Conservation (phyloP, 2,329 filamentous ascomycete genomes). For the Cordyceps militaris region DNA sequence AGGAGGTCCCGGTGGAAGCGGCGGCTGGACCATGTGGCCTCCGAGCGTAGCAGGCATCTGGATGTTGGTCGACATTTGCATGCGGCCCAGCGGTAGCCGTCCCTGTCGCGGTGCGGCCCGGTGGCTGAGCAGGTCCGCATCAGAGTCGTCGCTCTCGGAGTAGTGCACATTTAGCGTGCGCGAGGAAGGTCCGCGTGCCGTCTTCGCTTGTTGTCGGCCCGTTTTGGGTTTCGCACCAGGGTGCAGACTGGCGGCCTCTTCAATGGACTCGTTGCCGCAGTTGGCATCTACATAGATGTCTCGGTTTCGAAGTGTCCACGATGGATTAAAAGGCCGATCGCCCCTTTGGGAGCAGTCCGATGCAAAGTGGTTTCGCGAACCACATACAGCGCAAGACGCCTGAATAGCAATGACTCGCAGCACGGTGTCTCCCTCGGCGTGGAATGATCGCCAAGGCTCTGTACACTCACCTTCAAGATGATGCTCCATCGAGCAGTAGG, state of each 20-base stretch:
- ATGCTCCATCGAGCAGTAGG: slow-evolving; percentile 47
- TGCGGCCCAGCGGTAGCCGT: slow-evolving; percentile 24
- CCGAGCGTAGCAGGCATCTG: slow-evolving; percentile 26
- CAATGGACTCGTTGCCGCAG: slow-evolving; percentile 34
- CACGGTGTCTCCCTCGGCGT: slow-evolving; percentile 31
- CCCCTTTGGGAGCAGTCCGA: slow-evolving; percentile 41
- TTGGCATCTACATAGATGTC: slow-evolving; percentile 42
- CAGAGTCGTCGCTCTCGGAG: slow-evolving; percentile 41
- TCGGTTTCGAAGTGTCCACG: slow-evolving; percentile 46
- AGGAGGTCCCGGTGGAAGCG: slow-evolving; percentile 33
- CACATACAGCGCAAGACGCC: slow-evolving; percentile 51
- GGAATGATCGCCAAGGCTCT: slow-evolving; percentile 53
- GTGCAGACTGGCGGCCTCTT: slow-evolving; percentile 22
- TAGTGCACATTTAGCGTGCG: slow-evolving; percentile 35
- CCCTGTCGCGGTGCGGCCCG: slow-evolving; percentile 25
- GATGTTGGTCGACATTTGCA: slow-evolving; percentile 35
- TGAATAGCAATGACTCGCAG: slow-evolving; percentile 44
- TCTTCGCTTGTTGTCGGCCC: slow-evolving; percentile 25
- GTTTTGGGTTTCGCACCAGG: slow-evolving; percentile 17
- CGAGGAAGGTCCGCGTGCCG: slow-evolving; percentile 26
- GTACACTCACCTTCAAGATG: slow-evolving; percentile 57
- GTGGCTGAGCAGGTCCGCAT: slow-evolving; percentile 35
- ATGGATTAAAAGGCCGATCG: slow-evolving; percentile 28
- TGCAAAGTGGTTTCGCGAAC: slow-evolving; percentile 47
- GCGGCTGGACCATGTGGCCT: slow-evolving; percentile 23